These are phyloP conservation scores for Myochromella boudieri DNA, from an alignment of 768 basidiomycete species.

Conservation along the genomic window DNA sequence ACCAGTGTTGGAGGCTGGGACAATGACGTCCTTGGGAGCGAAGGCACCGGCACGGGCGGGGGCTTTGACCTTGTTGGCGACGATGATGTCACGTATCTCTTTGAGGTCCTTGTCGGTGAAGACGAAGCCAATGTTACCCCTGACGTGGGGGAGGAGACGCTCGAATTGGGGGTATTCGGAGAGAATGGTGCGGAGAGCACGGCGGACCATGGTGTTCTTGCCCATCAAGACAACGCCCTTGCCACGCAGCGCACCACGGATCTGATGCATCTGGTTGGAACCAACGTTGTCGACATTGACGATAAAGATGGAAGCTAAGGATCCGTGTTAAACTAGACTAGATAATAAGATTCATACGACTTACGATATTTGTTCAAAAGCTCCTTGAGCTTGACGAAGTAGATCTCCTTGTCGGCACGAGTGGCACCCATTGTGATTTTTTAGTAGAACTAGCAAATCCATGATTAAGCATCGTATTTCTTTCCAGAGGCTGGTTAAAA, in stretches of 20 bases:
- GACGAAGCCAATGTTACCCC: constrained; percentile 99
- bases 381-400: constrained; percentile 93
- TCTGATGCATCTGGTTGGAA: constrained; percentile 99
- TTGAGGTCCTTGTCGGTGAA: constrained; percentile 93
- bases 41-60: constrained; percentile 98
- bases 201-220: constrained; percentile 99
- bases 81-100: constrained; percentile 90
- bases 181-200: constrained; percentile 91
- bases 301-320: constrained; percentile 92
- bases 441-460: constrained; percentile 12
- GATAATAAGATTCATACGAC: constrained; percentile 30
- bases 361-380: constrained; percentile 87
- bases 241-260: constrained; percentile 92
- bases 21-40: constrained; percentile 88
- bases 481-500: background rate
- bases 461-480: no score
- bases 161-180: constrained; percentile 92
- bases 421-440: constrained; percentile 81
- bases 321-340: constrained; percentile 1
- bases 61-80: constrained; percentile 97
- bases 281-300: constrained; percentile 99
- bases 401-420: constrained; percentile 85
- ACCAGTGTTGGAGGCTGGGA: constrained; percentile 97
- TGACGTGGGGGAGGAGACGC: constrained; percentile 92
- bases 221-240: constrained; percentile 98